These are phyloP conservation scores for Saturnispora besseyi DNA, from an alignment of 805 yeast genomes.

Conservation along the genomic window DNA sequence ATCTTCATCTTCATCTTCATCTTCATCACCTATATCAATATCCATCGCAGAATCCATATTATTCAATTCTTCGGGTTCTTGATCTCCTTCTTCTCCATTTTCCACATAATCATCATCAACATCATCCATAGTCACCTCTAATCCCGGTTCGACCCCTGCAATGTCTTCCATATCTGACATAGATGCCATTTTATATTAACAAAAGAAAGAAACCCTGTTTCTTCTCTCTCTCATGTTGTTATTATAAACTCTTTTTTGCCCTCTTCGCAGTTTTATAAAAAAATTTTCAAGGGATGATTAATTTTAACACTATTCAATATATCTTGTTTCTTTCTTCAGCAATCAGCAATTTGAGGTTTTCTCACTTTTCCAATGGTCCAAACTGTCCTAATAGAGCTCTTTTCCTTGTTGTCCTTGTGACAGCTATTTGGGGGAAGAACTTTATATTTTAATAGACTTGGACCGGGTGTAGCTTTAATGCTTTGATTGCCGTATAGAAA, in stretches of 20 bases:
- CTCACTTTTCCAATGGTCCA: constrained; percentile 3
- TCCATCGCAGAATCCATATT: constrained; percentile 13
- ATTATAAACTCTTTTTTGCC: background rate
- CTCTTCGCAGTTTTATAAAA: background rate
- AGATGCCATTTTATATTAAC: background rate
- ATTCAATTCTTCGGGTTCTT: constrained; percentile 1
- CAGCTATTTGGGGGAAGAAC: background rate
- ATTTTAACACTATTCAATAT: background rate
- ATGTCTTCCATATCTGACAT: background rate
- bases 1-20: constrained; percentile 18
- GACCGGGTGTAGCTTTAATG: background rate
- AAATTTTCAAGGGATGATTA: background rate
- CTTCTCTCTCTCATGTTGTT: background rate
- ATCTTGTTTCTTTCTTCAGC: constrained; percentile 1
- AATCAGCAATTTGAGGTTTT: constrained; percentile 7
- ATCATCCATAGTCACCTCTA: background rate
- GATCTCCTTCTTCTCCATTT: background rate
- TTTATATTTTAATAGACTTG: background rate
- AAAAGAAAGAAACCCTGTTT: background rate
- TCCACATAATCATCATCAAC: background rate
- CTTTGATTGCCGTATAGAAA: constrained; percentile 1
- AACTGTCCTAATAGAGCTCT: background rate
- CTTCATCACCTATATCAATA: constrained; percentile 2
- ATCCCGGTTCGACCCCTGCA: background rate
- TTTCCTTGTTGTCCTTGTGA: background rate